Conservation (phyloP, 2,329 filamentous ascomycete genomes). For the Nemania abortiva region DNA sequence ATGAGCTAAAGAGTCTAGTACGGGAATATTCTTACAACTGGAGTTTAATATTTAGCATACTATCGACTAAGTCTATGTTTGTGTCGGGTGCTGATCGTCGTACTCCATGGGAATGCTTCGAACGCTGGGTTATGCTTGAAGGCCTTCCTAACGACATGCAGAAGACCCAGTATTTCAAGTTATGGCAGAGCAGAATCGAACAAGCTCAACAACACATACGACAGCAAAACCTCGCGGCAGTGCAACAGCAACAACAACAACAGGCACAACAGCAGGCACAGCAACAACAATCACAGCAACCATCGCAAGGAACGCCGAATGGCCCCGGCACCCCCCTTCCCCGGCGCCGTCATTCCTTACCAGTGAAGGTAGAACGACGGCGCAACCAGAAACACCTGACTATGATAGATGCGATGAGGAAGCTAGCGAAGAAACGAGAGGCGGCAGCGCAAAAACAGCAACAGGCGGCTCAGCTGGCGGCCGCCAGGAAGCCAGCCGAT, state of each 20-base stretch:
- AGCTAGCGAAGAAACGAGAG: slow-evolving; percentile 94
- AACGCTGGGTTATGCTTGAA: slow-evolving; percentile 93
- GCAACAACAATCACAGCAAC: slow-evolving; percentile 50
- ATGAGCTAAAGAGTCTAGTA: slow-evolving; percentile 85
- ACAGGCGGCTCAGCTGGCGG: slow-evolving; percentile 80
- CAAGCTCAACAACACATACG: slow-evolving; percentile 67
- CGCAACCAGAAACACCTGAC: slow-evolving; percentile 88
- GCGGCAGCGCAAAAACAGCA: slow-evolving; percentile 87
- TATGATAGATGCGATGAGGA: slow-evolving; percentile 94
- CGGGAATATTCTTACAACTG: slow-evolving; percentile 97
- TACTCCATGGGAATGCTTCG: slow-evolving; percentile 98
- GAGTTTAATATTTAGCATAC: slow-evolving; percentile 88
- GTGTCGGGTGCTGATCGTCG: slow-evolving; percentile 88
- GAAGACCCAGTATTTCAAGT: slow-evolving; percentile 94
- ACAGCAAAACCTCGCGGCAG: slow-evolving; percentile 65
- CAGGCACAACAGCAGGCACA: slow-evolving; percentile 53
- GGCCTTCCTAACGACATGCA: slow-evolving; percentile 92
- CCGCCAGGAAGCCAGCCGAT: slow-evolving; percentile 85
- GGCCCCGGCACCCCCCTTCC: slow-evolving; percentile 62
- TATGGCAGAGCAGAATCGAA: slow-evolving; percentile 72
- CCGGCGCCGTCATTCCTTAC: slow-evolving; percentile 79
- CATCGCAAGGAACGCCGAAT: slow-evolving; percentile 52
- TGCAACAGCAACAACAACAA: slow-evolving; percentile 51
- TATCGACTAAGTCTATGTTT: slow-evolving; percentile 80
- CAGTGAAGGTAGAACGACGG: slow-evolving; percentile 86